These are phyloP conservation scores for Blastocystis sp. DNA, from an alignment of 352 stramenopile species.

Conservation along the genomic window DNA sequence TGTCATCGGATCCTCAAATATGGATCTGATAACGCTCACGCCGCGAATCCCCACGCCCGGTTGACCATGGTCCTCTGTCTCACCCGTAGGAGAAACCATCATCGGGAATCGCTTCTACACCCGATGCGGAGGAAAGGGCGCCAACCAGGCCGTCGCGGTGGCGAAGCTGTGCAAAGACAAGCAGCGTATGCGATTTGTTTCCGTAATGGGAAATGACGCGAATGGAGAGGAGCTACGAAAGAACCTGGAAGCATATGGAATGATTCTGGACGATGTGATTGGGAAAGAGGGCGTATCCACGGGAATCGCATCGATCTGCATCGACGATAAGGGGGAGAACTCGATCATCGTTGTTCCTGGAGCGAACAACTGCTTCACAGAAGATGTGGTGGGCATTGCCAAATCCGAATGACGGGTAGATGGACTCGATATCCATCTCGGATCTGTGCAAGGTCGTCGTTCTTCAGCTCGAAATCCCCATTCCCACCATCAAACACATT, in stretches of 20 bases:
- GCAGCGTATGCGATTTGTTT: constrained; percentile 75
- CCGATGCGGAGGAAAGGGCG: constrained; percentile 76
- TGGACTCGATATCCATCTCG: constrained; percentile 64
- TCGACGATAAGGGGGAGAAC: constrained; percentile 76
- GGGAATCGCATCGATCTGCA: constrained; percentile 74
- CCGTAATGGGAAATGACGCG: constrained; percentile 74
- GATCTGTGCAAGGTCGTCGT: constrained; percentile 73
- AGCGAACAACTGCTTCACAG: constrained; percentile 75
- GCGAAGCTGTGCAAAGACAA: constrained; percentile 73
- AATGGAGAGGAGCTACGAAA: constrained; percentile 74
- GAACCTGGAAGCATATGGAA: constrained; percentile 71
- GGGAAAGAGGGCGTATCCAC: constrained; percentile 70
- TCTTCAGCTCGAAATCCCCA: constrained; percentile 76
- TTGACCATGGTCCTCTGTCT: background rate
- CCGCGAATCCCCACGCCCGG: constrained; percentile 5
- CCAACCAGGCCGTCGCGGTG: constrained; percentile 77
- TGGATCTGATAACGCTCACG: constrained; percentile 36
- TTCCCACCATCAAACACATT: constrained; percentile 74
- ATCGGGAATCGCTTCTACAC: constrained; percentile 75
- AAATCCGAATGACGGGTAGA: constrained; percentile 66
- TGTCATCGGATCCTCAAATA: constrained; percentile 57
- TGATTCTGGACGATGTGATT: constrained; percentile 39
- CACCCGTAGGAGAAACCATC: constrained; percentile 74
- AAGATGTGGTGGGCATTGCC: constrained; percentile 72
- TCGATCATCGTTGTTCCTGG: constrained; percentile 77